Percentiles rank a stretch among this genome's conserved stretches.
Conservation (phyloP, 352 stramenopile genomes). For the Thalassiosira livingstoniorum region DNA sequence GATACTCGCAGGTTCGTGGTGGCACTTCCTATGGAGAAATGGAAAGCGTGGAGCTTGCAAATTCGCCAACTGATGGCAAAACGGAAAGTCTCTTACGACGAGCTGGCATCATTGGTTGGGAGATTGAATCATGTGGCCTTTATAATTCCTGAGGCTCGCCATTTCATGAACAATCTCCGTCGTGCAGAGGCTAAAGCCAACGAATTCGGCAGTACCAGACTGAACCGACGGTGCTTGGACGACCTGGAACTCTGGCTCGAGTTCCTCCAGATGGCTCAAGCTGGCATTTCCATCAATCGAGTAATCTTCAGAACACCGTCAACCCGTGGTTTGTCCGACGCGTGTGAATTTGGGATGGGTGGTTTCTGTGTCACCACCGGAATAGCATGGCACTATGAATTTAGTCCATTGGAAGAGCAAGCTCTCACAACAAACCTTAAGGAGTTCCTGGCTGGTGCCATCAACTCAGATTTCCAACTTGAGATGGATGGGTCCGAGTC, state of each 20-base stretch:
- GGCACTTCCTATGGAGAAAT: neutral
- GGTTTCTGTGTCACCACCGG: neutral
- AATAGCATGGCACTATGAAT: too few species aligned
- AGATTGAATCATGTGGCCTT: neutral
- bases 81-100: neutral
- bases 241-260: conserved; percentile 1
- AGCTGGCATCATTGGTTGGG: neutral
- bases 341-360: neutral
- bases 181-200: neutral
- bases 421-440: too few species aligned
- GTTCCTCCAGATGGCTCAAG: conserved; percentile 1
- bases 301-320: conserved; percentile 7
- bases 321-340: conserved; percentile 3
- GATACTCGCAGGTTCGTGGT: neutral
- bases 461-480: too few species aligned
- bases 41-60: neutral
- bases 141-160: neutral
- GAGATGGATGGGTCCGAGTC: too few species aligned
- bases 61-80: neutral
- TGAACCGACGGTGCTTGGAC: neutral
- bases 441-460: too few species aligned
- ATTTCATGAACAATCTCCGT: conserved; percentile 19
- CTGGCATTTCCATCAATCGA: conserved; percentile 9
- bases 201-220: neutral
- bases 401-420: too few species aligned